A percentile compares a stretch with the other conserved stretches of the same genome.
Conservation (phyloP, 148 eudicot species). For the Diospyros lotus region DNA sequence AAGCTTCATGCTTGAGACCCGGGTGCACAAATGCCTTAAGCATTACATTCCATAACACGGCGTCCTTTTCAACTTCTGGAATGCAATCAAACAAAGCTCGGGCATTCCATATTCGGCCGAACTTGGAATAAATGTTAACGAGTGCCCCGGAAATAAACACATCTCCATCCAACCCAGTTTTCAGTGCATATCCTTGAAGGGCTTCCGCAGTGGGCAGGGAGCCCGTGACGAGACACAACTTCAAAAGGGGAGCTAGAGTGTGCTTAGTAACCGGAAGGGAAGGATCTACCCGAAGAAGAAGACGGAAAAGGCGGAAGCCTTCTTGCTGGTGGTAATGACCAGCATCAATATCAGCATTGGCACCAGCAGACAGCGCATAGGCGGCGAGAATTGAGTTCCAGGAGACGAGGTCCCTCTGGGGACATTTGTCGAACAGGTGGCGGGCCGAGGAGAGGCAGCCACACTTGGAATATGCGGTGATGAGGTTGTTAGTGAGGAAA, state of each 20-base stretch:
- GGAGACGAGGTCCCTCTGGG: neutral
- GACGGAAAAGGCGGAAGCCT: conserved; percentile 14
- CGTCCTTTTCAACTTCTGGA: conserved; percentile 14
- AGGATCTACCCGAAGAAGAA: neutral
- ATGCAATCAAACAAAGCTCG: conserved; percentile 12
- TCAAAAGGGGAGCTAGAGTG: conserved; percentile 18
- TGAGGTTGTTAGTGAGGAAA: conserved; percentile 17
- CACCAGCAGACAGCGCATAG: neutral
- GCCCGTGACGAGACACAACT: conserved; percentile 14
- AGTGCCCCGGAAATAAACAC: conserved; percentile 17
- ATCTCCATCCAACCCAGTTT: conserved; percentile 16
- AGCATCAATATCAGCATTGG: too few relatives aligned
- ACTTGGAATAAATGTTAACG: conserved; percentile 15
- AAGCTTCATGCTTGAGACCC: conserved; percentile 7
- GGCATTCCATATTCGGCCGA: conserved; percentile 15
- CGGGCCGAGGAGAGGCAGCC: neutral
- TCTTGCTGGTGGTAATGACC: neutral
- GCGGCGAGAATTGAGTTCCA: conserved; percentile 14
- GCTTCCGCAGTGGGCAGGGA: conserved; percentile 8
- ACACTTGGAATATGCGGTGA: conserved; percentile 1
- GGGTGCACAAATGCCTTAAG: conserved; percentile 5
- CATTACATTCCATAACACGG: conserved; percentile 23
- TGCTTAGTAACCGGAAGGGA: neutral
- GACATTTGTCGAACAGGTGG: conserved; percentile 9
- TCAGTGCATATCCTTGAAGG: conserved; percentile 17